Percentiles rank a stretch among this genome's conserved stretches.
phyloP scores from a whole-genome alignment of 768 basidiomycete genomes.

The Basidioascus undulatus region DNA sequence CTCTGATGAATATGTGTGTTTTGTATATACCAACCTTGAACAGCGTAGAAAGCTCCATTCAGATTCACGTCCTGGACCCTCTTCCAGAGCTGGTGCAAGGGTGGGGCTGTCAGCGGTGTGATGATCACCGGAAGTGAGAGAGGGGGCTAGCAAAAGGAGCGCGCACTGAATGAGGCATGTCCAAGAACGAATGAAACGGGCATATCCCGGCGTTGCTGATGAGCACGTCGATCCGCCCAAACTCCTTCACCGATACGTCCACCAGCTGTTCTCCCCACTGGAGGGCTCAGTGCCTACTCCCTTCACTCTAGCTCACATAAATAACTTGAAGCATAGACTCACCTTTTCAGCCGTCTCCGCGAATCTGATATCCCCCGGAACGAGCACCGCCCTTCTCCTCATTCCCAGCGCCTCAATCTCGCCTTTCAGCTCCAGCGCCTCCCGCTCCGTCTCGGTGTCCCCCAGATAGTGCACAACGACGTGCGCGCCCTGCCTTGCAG shows the following conservation, averaged over 20 bases:
- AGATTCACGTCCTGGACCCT: conserved; percentile 45
- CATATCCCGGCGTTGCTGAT: conserved; percentile 43
- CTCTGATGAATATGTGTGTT: background rate
- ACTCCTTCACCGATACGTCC: conserved; percentile 30
- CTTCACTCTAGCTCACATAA: background rate
- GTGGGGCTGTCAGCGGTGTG: no score
- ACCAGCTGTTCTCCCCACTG: conserved; percentile 30
- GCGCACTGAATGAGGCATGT: no score
- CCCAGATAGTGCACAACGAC: conserved; percentile 46
- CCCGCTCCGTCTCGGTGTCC: conserved; percentile 29
- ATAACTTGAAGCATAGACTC: conserved; percentile 2
- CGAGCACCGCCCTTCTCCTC: conserved; percentile 23
- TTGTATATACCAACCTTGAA: conserved; percentile 25
- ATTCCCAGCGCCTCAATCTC: conserved; percentile 25
- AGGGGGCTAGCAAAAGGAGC: no score
- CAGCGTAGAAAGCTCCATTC: conserved; percentile 48
- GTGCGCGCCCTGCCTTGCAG: conserved; percentile 39
- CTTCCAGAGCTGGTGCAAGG: conserved; percentile 36
- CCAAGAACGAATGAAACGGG: conserved; percentile 49
- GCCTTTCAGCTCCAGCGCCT: conserved; percentile 24
- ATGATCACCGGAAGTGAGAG: no score
- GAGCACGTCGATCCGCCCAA: conserved; percentile 37
- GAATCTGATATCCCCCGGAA: conserved; percentile 43
- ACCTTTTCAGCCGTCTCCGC: conserved; percentile 33
- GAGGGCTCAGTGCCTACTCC: background rate